Percentiles rank a stretch among this genome's conserved stretches.
Conservation (phyloP, 2,329 filamentous ascomycete genomes). For the Cercospora nicotianae region DNA sequence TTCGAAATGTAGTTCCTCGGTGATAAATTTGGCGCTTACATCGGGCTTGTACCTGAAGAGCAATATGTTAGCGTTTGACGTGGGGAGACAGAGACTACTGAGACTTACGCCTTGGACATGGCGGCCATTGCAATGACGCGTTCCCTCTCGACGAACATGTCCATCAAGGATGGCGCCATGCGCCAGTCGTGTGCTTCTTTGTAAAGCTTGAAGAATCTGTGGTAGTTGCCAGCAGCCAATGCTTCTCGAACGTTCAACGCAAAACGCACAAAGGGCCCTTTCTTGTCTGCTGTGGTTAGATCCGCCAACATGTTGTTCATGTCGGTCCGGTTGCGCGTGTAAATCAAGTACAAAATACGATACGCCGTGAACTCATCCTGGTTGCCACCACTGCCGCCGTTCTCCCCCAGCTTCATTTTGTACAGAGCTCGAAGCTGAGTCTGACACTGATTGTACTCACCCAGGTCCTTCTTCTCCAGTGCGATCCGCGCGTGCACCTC, state of each 20-base stretch:
- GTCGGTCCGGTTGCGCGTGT: slow-evolving; percentile 96
- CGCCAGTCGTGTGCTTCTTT: slow-evolving; percentile 67
- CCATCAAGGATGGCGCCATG: slow-evolving; percentile 98
- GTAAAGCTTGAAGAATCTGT: slow-evolving; percentile 96
- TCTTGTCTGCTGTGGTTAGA: slow-evolving; percentile 97
- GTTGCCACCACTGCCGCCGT: slow-evolving; percentile 67
- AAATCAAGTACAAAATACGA: slow-evolving; percentile 99
- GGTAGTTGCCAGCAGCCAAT: slow-evolving; percentile 90
- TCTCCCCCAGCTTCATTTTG: slow-evolving; percentile 79
- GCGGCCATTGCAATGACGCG: slow-evolving; percentile 84
- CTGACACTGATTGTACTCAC: slow-evolving; percentile 99
- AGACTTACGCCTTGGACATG: slow-evolving; percentile 92
- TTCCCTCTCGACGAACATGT: slow-evolving; percentile 96
- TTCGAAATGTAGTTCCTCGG: slow-evolving; percentile 94
- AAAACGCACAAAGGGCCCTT: slow-evolving; percentile 80
- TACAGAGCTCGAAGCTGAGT: slow-evolving; percentile 94
- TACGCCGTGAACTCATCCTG: slow-evolving; percentile 97
- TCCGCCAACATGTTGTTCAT: slow-evolving; percentile 98
- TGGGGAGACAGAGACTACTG: neutral
- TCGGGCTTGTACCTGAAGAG: slow-evolving; percentile 80
- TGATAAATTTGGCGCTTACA: slow-evolving; percentile 85
- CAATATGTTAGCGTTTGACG: slow-evolving; percentile 47
- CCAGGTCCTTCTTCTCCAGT: slow-evolving; percentile 95
- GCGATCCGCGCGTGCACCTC: slow-evolving; percentile 97
- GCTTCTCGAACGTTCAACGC: slow-evolving; percentile 88